Evolutionary conservation across 1,284 basidiomycete genomes (phyloP).

Genomic region (Austroboletus rostrupii): DNA sequence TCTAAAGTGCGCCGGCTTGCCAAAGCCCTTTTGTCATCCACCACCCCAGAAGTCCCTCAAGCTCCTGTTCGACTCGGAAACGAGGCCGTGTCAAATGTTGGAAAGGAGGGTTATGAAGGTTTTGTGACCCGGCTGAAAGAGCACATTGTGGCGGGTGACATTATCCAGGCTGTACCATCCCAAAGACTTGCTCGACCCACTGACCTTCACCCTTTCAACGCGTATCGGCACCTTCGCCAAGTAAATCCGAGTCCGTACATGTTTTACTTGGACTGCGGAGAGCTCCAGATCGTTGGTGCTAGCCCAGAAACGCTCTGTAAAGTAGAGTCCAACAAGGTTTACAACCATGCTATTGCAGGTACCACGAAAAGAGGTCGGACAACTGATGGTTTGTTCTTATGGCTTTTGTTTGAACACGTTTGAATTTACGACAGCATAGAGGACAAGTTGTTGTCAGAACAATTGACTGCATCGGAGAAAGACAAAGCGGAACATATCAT

Average conservation of each 20-base stretch:
- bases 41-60: constrained; percentile 66
- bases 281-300: constrained; percentile 91
- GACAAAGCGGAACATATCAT: constrained; percentile 98
- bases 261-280: constrained; percentile 96
- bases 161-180: constrained; percentile 98
- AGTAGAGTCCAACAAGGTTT: constrained; percentile 89
- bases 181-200: constrained; percentile 88
- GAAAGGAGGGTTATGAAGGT: constrained; percentile 86
- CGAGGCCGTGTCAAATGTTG: constrained; percentile 85
- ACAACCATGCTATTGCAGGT: constrained; percentile 97
- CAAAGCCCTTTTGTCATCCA: constrained; percentile 55
- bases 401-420: constrained; percentile 1
- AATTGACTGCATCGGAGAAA: constrained; percentile 83
- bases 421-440: constrained; percentile 47
- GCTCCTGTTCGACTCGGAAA: constrained; percentile 67
- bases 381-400: constrained; percentile 61
- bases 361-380: constrained; percentile 88
- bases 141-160: constrained; percentile 94
- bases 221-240: constrained; percentile 87
- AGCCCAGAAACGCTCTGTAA: constrained; percentile 98
- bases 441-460: constrained; percentile 76
- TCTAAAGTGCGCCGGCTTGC: constrained; percentile 75
- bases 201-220: constrained; percentile 93
- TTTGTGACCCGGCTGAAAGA: constrained; percentile 93
- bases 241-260: constrained; percentile 99